Conservation (phyloP, 2,329 filamentous ascomycete genomes). For the Metarhizium anisopliae region DNA sequence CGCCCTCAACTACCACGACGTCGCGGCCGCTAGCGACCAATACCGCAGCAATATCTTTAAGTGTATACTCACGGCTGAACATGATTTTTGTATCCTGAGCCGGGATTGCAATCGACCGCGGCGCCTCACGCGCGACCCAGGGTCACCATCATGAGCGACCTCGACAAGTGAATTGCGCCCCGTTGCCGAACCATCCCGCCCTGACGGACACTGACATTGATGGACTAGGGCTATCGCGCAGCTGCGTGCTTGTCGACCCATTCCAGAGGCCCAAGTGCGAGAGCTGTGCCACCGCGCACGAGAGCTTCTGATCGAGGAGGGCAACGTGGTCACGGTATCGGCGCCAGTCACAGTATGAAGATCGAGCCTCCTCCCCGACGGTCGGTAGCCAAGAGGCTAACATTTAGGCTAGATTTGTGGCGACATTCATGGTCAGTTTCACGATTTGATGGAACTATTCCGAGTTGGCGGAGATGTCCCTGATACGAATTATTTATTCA, state of each 20-base stretch:
- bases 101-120: conserved; percentile 12
- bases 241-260: conserved; percentile 88
- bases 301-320: conserved; percentile 93
- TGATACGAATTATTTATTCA: conserved; percentile 94
- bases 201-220: background rate
- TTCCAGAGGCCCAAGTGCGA: conserved; percentile 89
- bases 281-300: conserved; percentile 96
- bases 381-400: background rate
- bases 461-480: conserved; percentile 87
- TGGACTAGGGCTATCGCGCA: conserved; percentile 76
- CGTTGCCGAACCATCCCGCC: conserved; percentile 6
- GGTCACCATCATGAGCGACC: conserved; percentile 67
- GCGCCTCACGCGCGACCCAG: conserved; percentile 5
- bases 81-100: conserved; percentile 11
- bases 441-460: conserved; percentile 95
- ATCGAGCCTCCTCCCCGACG: background rate
- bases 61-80: conserved; percentile 14
- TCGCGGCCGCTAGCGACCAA: background rate
- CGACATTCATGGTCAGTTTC: conserved; percentile 94
- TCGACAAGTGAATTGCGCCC: conserved; percentile 62
- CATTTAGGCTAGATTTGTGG: conserved; percentile 63
- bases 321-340: conserved; percentile 91
- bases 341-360: conserved; percentile 76
- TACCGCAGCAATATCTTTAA: background rate
- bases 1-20: background rate